Conservation (phyloP, 305 asterid species). For the Fraxinus ornus region DNA sequence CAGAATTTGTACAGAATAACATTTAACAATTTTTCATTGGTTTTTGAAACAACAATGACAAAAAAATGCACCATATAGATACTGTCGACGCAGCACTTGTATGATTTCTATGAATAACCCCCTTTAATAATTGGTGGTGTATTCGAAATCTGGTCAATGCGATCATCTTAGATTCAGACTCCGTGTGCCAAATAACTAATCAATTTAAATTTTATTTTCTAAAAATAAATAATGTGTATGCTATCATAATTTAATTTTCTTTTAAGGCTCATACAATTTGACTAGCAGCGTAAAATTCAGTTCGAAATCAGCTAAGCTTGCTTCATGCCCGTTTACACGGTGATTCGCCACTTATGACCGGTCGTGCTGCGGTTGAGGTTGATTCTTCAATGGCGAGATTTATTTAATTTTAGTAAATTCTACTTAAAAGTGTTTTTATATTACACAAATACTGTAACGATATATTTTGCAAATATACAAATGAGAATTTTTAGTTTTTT, state of each 20-base stretch:
- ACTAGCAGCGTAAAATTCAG: background rate
- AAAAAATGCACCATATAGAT: too few relatives aligned
- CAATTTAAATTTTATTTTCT: background rate
- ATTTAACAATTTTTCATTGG: too few relatives aligned
- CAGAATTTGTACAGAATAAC: too few relatives aligned
- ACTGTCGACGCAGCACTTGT: too few relatives aligned
- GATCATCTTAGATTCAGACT: background rate
- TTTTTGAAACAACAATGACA: too few relatives aligned
- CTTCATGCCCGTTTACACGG: background rate
- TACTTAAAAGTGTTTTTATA: too few relatives aligned
- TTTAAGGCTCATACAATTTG: background rate
- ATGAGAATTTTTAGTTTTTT: too few relatives aligned
- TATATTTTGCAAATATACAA: too few relatives aligned
- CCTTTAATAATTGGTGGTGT: background rate
- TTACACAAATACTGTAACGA: too few relatives aligned
- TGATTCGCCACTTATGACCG: background rate
- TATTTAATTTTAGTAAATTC: too few relatives aligned
- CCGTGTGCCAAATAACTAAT: background rate
- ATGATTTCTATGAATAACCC: too few relatives aligned
- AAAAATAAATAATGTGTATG: background rate
- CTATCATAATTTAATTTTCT: background rate
- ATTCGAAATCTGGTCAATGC: background rate
- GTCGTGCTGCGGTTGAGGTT: background rate
- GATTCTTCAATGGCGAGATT: too few relatives aligned
- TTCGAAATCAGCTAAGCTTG: background rate